Conservation (phyloP, 73 alveolate species). For the Uronychia setigera region DNA sequence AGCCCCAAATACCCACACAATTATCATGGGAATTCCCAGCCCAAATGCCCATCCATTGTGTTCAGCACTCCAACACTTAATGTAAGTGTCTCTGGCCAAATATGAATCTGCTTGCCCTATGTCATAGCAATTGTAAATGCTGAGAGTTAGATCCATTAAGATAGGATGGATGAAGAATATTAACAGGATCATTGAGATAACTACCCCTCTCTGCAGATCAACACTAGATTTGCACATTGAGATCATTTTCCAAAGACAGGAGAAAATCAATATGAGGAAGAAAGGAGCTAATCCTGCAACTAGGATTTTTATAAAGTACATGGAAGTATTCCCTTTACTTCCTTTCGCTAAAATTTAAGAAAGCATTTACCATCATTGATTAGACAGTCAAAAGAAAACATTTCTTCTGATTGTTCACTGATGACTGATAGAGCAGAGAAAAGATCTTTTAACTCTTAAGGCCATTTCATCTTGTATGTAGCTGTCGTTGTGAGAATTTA, state of each 20-base stretch:
- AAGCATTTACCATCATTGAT: not conserved
- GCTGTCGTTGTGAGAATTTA: not conserved
- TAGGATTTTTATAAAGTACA: not conserved
- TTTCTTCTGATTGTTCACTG: not conserved
- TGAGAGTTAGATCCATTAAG: not conserved
- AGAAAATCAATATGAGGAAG: not conserved
- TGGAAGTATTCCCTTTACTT: not conserved
- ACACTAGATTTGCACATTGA: not conserved
- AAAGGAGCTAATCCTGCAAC: not conserved
- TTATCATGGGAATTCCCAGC: conserved; percentile 36
- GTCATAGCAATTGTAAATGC: conserved; percentile 43
- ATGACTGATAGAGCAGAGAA: not conserved
- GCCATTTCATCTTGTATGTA: not conserved
- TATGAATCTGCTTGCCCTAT: conserved; percentile 21
- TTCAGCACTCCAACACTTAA: conserved; percentile 30
- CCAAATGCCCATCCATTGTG: conserved; percentile 25
- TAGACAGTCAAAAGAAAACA: not conserved
- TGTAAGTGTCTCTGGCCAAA: conserved; percentile 17
- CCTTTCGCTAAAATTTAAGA: not conserved
- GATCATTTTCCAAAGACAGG: not conserved
- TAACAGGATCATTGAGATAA: conserved; percentile 6
- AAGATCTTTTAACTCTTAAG: not conserved
- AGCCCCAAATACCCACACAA: conserved; percentile 48
- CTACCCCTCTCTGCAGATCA: not conserved
- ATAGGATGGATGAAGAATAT: conserved; percentile 26